These are phyloP conservation scores for Saccharomycopsis fodiens DNA, from an alignment of 805 yeast species.

Conservation along the genomic window DNA sequence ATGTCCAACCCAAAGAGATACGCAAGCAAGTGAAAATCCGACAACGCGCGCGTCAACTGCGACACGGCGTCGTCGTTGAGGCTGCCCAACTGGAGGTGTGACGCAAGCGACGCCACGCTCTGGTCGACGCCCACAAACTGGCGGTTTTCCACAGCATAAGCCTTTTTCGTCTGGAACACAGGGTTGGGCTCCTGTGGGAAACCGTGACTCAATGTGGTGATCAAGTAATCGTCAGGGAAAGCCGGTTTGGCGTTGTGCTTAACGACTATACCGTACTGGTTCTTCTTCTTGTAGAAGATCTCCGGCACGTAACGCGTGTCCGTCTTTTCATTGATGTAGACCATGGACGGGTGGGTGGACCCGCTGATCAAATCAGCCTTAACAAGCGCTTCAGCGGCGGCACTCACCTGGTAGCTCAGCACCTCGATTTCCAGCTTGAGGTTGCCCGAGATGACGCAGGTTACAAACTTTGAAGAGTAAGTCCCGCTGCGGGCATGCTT, in stretches of 20 bases:
- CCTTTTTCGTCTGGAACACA: constrained; percentile 35
- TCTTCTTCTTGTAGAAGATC: constrained; percentile 71
- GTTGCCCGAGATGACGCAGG: constrained; percentile 93
- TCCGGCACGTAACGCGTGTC: constrained; percentile 87
- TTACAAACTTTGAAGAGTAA: constrained; percentile 85
- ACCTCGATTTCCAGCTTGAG: constrained; percentile 82
- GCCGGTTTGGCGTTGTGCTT: constrained; percentile 85
- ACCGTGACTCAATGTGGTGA: constrained; percentile 88
- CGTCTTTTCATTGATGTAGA: constrained; percentile 70
- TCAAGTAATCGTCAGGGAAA: constrained; percentile 83
- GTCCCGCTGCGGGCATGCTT: constrained; percentile 54
- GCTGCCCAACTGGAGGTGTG: constrained; percentile 35
- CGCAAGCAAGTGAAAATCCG: constrained; percentile 73
- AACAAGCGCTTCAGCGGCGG: constrained; percentile 80
- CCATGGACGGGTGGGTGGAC: constrained; percentile 83
- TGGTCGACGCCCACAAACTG: constrained; percentile 69
- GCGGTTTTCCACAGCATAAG: constrained; percentile 76
- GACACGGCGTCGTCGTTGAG: constrained; percentile 25
- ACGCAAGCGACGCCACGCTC: constrained; percentile 48
- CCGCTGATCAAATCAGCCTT: constrained; percentile 80
- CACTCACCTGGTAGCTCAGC: constrained; percentile 81
- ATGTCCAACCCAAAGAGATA: constrained; percentile 53
- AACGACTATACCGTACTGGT: constrained; percentile 86
- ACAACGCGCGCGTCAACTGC: constrained; percentile 30
- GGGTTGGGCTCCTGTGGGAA: constrained; percentile 64